Conservation (phyloP, 2,329 filamentous ascomycete genomes). For the Diaporthe caulivora region DNA sequence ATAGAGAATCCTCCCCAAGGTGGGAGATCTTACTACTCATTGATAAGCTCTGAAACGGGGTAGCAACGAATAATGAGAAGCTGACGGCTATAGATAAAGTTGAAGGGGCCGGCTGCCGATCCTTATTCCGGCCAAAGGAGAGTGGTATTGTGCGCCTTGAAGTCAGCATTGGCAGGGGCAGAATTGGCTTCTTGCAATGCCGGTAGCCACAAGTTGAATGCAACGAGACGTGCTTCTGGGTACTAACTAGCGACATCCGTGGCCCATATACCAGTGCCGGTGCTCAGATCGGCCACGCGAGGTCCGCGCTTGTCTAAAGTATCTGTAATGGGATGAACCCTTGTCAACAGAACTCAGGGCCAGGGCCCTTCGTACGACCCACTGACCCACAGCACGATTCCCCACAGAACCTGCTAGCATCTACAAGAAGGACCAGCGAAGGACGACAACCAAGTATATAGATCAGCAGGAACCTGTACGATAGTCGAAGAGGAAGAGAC, state of each 20-base stretch:
- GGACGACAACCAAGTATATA: too few relatives aligned
- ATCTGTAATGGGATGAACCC: too few relatives aligned
- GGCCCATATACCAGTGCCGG: slow-evolving; percentile 7
- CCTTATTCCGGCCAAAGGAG: neutral
- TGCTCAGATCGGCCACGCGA: neutral
- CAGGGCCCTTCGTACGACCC: too few relatives aligned
- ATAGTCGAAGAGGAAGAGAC: too few relatives aligned
- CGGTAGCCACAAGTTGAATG: neutral
- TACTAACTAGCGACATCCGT: neutral
- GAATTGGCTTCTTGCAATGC: neutral
- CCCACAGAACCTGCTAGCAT: too few relatives aligned
- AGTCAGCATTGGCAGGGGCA: neutral
- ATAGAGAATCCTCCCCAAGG: too few relatives aligned
- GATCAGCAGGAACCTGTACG: too few relatives aligned
- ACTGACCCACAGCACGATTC: too few relatives aligned
- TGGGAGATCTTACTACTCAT: too few relatives aligned
- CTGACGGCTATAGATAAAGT: slow-evolving; percentile 24
- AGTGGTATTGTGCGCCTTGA: neutral
- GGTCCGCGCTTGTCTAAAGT: neutral
- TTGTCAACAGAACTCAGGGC: too few relatives aligned
- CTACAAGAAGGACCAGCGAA: too few relatives aligned
- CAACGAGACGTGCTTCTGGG: neutral
- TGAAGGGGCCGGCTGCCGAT: neutral
- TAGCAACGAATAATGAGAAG: neutral
- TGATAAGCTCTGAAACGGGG: neutral